Conservation (phyloP, 148 eudicot species). For the Tetragonia tetragonoides region DNA sequence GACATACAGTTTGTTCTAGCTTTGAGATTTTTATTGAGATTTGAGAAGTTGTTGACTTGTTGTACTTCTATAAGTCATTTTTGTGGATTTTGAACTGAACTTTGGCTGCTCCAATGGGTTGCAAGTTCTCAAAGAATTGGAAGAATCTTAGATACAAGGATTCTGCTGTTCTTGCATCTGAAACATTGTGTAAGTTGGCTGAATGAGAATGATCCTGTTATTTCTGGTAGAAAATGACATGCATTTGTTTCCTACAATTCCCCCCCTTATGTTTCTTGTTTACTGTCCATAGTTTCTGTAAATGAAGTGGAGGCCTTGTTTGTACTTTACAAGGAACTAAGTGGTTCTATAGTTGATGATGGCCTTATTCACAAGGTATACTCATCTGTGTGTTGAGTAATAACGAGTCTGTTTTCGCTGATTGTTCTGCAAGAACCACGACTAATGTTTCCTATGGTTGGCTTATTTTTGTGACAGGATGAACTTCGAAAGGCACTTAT, state of each 20-base stretch:
- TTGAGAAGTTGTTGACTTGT: not conserved
- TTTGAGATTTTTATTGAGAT: not conserved
- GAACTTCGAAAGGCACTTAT: constrained; percentile 38
- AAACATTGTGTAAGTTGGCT: constrained; percentile 30
- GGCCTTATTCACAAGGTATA: constrained; percentile 39
- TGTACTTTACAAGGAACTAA: constrained; percentile 29
- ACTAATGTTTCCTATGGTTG: too few species aligned
- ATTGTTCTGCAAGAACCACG: too few species aligned
- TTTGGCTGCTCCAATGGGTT: constrained; percentile 24
- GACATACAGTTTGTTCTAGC: not conserved
- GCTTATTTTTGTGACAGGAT: constrained; percentile 27
- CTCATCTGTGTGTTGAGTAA: constrained; percentile 4
- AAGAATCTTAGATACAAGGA: constrained; percentile 12
- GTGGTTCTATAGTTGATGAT: constrained; percentile 36
- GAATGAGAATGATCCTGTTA: not conserved
- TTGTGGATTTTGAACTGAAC: not conserved
- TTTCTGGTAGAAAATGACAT: not conserved
- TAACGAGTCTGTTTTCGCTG: not conserved
- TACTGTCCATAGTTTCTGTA: constrained; percentile 27
- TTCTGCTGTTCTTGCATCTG: constrained; percentile 29
- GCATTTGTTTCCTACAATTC: not conserved
- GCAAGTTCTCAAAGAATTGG: constrained; percentile 21
- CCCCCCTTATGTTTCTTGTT: not conserved
- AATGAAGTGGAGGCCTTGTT: constrained; percentile 43
- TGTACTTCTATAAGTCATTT: not conserved